Evolutionary conservation across 495 filamentous ascomycete genomes (phyloP).

Genomic region (Pseudotulostoma volvatum): DNA sequence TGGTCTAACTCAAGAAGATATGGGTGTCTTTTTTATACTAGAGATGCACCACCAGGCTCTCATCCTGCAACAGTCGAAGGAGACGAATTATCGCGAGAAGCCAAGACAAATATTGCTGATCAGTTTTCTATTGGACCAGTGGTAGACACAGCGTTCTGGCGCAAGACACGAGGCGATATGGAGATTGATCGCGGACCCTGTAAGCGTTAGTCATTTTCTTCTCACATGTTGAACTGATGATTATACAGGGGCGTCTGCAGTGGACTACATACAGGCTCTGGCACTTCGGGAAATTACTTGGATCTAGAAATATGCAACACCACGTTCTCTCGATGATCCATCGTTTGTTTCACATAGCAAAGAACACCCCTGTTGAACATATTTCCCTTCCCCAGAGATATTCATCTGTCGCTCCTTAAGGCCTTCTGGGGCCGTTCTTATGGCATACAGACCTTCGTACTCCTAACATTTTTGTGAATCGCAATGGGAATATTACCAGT

Average conservation of each 20-base stretch:
- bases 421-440: conserved; percentile 10
- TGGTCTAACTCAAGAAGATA: conserved; percentile 10
- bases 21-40: conserved; percentile 15
- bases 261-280: conserved; percentile 12
- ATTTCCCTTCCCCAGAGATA: conserved; percentile 11
- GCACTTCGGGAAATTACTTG: conserved; percentile 14
- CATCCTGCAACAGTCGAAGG: conserved; percentile 2
- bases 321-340: conserved; percentile 6
- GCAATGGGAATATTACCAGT: conserved; percentile 10
- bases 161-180: conserved; percentile 12
- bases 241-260: conserved; percentile 9
- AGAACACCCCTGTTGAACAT: conserved; percentile 10
- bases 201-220: conserved; percentile 6
- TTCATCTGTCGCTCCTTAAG: conserved; percentile 10
- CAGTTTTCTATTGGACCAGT: conserved; percentile 20
- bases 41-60: conserved; percentile 7
- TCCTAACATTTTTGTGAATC: conserved; percentile 20
- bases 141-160: conserved; percentile 13
- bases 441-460: conserved; percentile 23
- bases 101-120: conserved; percentile 6
- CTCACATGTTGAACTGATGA: conserved; percentile 5
- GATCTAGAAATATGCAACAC: conserved; percentile 11
- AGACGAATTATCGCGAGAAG: conserved; percentile 5
- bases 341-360: conserved; percentile 5
- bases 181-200: conserved; percentile 16